A percentile compares a stretch with the other conserved stretches of the same genome.
phyloP scores from a whole-genome alignment of 1,139 yeast genomes.

The Saccharomyces hybrid region DNA sequence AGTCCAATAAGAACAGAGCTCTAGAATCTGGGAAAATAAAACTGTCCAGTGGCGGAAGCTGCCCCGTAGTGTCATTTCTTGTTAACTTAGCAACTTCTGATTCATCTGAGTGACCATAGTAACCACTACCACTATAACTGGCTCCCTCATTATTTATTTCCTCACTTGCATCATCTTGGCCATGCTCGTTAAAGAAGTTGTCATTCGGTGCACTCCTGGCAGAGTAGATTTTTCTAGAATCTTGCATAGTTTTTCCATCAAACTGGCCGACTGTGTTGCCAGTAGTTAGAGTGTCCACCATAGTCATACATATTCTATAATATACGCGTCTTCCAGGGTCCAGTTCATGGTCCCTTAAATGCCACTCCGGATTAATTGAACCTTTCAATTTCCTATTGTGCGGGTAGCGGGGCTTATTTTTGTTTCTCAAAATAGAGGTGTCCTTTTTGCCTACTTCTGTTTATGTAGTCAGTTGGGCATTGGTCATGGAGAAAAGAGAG shows the following conservation, averaged over 20 bases:
- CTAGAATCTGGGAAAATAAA: too few species aligned
- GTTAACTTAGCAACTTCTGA: not conserved
- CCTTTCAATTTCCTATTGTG: not conserved
- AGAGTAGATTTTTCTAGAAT: not conserved
- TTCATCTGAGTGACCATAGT: not conserved
- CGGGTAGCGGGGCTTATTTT: not conserved
- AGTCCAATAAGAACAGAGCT: too few species aligned
- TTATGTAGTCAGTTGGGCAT: not conserved
- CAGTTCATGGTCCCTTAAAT: not conserved
- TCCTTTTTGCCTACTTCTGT: not conserved
- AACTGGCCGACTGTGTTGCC: not conserved
- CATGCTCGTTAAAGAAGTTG: not conserved
- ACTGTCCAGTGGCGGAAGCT: too few species aligned
- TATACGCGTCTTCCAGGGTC: not conserved
- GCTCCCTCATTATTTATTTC: not conserved
- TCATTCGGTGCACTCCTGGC: not conserved
- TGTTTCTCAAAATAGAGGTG: conserved; percentile 1
- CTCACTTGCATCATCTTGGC: not conserved
- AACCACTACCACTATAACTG: not conserved
- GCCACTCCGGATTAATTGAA: not conserved
- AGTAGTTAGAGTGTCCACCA: not conserved
- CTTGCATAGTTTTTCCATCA: not conserved
- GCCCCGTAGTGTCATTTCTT: too few species aligned
- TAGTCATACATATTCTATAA: not conserved
- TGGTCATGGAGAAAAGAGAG: too few species aligned